Percentiles rank a stretch among this genome's conserved stretches.
Evolutionary conservation across 306 rosid species (phyloP).

Genomic region (Begonia peltatifolia): DNA sequence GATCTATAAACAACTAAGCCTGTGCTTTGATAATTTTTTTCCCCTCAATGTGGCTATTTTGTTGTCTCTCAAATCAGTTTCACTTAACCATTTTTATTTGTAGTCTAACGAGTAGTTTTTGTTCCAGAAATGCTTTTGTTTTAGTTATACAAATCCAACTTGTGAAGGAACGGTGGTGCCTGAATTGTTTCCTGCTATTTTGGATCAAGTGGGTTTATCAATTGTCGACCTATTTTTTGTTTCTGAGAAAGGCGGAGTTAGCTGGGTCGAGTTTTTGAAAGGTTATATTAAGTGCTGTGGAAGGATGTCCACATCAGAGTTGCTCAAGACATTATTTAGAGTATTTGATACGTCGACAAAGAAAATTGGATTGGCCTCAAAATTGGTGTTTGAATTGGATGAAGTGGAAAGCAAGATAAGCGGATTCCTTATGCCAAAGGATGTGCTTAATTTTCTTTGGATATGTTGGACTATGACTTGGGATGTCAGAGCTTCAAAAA

Average conservation of each 20-base stretch:
- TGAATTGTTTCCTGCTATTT: slow-evolving; percentile 27
- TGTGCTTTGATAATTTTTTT: neutral
- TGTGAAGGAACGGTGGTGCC: slow-evolving; percentile 17
- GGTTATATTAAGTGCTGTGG: slow-evolving; percentile 70
- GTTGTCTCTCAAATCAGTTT: neutral
- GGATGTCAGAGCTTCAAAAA: slow-evolving; percentile 29
- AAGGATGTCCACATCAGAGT: slow-evolving; percentile 42
- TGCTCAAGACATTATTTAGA: slow-evolving; percentile 35
- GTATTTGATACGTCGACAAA: slow-evolving; percentile 18
- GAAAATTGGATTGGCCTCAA: slow-evolving; percentile 20
- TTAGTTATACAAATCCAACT: slow-evolving; percentile 21
- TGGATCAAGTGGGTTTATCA: slow-evolving; percentile 51
- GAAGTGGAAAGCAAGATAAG: slow-evolving; percentile 52
- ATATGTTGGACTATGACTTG: slow-evolving; percentile 69
- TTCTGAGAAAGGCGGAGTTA: slow-evolving; percentile 37
- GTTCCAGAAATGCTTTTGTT: slow-evolving; percentile 51
- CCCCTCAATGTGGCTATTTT: neutral
- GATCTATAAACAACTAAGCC: no score
- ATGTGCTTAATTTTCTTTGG: slow-evolving; percentile 49
- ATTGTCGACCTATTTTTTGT: slow-evolving; percentile 44
- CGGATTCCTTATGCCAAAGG: slow-evolving; percentile 39
- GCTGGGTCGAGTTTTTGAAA: slow-evolving; percentile 60
- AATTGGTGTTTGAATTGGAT: slow-evolving; percentile 44
- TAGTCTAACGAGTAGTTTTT: slow-evolving; percentile 8
- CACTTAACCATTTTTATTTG: neutral